Percentiles rank a stretch among this genome's conserved stretches.
Conservation (phyloP, 1,284 basidiomycete species). For the Lentinula novae-zelandiae region DNA sequence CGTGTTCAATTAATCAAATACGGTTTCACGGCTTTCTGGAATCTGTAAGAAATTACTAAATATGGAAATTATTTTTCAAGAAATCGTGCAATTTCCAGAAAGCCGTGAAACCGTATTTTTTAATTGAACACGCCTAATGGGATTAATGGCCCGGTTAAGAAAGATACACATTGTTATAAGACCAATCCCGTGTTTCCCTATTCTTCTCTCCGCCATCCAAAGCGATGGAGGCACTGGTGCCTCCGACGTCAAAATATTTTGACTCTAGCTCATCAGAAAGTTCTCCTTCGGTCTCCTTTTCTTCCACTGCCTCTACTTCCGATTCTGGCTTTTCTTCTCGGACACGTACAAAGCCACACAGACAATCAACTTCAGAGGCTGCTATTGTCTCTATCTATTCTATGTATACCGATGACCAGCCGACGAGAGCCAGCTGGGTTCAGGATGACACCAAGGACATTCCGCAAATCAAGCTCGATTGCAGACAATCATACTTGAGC, state of each 20-base stretch:
- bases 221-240: slow-evolving; percentile 8
- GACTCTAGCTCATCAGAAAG: slow-evolving; percentile 9
- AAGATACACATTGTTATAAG: not conserved
- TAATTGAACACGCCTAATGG: too few species aligned
- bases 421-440: slow-evolving; percentile 33
- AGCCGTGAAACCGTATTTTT: too few species aligned
- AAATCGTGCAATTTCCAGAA: too few species aligned
- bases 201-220: not conserved
- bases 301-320: slow-evolving; percentile 11
- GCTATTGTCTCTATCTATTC: slow-evolving; percentile 78
- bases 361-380: slow-evolving; percentile 42
- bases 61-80: too few species aligned
- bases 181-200: not conserved
- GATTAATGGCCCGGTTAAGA: not conserved
- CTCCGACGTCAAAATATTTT: slow-evolving; percentile 9
- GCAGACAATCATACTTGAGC: slow-evolving; percentile 24
- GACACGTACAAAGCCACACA: slow-evolving; percentile 16
- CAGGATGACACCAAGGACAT: slow-evolving; percentile 38
- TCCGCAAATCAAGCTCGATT: slow-evolving; percentile 26
- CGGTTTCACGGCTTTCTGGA: too few species aligned
- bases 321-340: slow-evolving; percentile 4
- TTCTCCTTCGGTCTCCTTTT: slow-evolving; percentile 14
- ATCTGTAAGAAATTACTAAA: too few species aligned
- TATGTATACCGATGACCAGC: slow-evolving; percentile 63
- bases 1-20: too few species aligned